Evolutionary conservation across 371 early-diverging fungal genomes (phyloP).

Genomic region (Haplosporangium sp.): DNA sequence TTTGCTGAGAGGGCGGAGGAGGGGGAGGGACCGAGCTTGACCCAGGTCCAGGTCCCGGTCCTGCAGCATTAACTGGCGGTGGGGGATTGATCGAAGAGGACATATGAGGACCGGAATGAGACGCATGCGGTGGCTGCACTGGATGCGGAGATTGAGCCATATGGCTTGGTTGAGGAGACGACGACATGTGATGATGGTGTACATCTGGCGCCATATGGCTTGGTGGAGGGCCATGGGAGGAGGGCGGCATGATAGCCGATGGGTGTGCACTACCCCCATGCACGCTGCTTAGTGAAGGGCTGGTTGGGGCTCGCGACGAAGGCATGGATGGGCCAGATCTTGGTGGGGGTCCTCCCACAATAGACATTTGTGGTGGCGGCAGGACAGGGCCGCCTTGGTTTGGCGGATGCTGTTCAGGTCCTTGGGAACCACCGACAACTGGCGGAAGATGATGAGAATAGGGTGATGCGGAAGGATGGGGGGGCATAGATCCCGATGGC

Average conservation of each 20-base stretch:
- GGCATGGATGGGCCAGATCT: constrained; percentile 50
- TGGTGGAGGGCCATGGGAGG: constrained; percentile 49
- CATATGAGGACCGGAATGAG: constrained; percentile 40
- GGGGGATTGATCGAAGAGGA: constrained; percentile 47
- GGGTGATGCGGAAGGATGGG: constrained; percentile 52
- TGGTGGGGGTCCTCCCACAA: constrained; percentile 41
- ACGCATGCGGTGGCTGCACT: constrained; percentile 39
- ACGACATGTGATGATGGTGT: constrained; percentile 52
- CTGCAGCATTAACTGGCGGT: constrained; percentile 27
- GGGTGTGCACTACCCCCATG: constrained; percentile 34
- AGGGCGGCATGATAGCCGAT: constrained; percentile 52
- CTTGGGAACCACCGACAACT: constrained; percentile 47
- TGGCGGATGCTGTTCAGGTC: constrained; percentile 44
- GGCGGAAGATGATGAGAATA: constrained; percentile 54
- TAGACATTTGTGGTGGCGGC: constrained; percentile 48
- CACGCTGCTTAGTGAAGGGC: constrained; percentile 46
- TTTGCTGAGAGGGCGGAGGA: constrained; percentile 38
- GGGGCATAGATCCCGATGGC: constrained; percentile 54
- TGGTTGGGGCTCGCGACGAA: constrained; percentile 49
- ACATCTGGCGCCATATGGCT: constrained; percentile 41
- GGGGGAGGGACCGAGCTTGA: constrained; percentile 23
- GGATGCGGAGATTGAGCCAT: constrained; percentile 48
- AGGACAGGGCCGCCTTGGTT: constrained; percentile 50
- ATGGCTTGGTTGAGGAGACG: constrained; percentile 50
- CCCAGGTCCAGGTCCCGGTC: constrained; percentile 37